Conservation (phyloP, 345 rosid species). For the Eucalyptus decipiens region DNA sequence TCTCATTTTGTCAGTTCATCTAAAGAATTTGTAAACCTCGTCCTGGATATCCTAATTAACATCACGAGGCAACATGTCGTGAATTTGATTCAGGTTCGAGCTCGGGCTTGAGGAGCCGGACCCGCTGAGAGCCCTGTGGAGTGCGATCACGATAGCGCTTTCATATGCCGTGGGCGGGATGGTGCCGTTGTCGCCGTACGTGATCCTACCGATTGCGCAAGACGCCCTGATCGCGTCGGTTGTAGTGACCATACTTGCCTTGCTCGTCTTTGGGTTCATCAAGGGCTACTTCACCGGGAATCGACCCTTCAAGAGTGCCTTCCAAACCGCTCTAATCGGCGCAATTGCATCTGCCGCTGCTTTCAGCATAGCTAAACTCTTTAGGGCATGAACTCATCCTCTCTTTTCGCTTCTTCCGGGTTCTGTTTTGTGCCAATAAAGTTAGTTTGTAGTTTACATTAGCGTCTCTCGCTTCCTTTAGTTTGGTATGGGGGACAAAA, state of each 20-base stretch:
- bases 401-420: neutral
- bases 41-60: neutral
- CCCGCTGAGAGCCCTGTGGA: conserved; percentile 71
- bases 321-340: conserved; percentile 69
- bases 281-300: conserved; percentile 79
- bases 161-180: conserved; percentile 71
- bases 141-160: conserved; percentile 52
- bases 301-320: conserved; percentile 56
- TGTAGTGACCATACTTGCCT: conserved; percentile 47
- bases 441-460: neutral
- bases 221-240: conserved; percentile 72
- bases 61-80: neutral
- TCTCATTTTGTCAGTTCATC: neutral
- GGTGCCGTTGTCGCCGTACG: conserved; percentile 71
- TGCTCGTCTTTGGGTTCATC: conserved; percentile 66
- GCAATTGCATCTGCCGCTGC: conserved; percentile 90
- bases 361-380: conserved; percentile 61
- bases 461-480: neutral
- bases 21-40: neutral
- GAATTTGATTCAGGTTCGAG: conserved; percentile 53
- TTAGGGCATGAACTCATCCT: neutral
- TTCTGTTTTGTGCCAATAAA: neutral
- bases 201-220: conserved; percentile 54
- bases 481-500: neutral
- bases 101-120: conserved; percentile 88